Percentiles rank a stretch among this genome's conserved stretches.
Conservation (phyloP, 108 stramenopile species). For the Nitzschia inconspicua region DNA sequence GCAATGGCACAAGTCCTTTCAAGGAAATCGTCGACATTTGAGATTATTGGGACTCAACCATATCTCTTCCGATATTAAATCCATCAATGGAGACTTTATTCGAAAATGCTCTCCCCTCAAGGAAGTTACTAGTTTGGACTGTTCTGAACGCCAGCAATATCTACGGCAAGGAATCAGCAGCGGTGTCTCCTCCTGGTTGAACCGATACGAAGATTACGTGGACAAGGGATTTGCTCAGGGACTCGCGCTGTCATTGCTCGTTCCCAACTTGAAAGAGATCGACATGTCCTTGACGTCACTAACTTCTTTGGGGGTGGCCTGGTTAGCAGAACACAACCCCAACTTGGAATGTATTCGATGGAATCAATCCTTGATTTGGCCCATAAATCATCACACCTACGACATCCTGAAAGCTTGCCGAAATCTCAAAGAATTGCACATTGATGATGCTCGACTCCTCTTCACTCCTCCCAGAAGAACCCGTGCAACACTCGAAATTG, state of each 20-base stretch:
- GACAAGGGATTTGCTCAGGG: constrained; percentile 36
- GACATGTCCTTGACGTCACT: constrained; percentile 16
- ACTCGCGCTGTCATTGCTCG: constrained; percentile 10
- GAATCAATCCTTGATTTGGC: constrained; percentile 39
- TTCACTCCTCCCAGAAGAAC: background rate
- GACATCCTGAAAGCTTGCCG: constrained; percentile 28
- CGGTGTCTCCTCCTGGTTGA: constrained; percentile 13
- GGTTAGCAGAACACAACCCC: constrained; percentile 29
- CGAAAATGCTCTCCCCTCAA: constrained; percentile 10
- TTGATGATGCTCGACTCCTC: constrained; percentile 22
- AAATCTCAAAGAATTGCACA: constrained; percentile 37
- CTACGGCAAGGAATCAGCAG: background rate
- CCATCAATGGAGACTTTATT: constrained; percentile 18
- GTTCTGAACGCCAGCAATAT: background rate
- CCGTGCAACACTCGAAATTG: background rate
- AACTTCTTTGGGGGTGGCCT: constrained; percentile 18
- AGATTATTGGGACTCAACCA: constrained; percentile 11
- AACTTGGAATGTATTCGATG: constrained; percentile 30
- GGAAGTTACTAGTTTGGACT: constrained; percentile 21
- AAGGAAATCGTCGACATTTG: constrained; percentile 23
- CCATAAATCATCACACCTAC: constrained; percentile 19
- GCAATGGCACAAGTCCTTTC: constrained; percentile 19
- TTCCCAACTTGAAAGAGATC: constrained; percentile 20
- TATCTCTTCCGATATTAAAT: constrained; percentile 27
- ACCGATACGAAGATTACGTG: constrained; percentile 23